Evolutionary conservation across 805 yeast genomes (phyloP).

Genomic region (Metschnikowia borealis): DNA sequence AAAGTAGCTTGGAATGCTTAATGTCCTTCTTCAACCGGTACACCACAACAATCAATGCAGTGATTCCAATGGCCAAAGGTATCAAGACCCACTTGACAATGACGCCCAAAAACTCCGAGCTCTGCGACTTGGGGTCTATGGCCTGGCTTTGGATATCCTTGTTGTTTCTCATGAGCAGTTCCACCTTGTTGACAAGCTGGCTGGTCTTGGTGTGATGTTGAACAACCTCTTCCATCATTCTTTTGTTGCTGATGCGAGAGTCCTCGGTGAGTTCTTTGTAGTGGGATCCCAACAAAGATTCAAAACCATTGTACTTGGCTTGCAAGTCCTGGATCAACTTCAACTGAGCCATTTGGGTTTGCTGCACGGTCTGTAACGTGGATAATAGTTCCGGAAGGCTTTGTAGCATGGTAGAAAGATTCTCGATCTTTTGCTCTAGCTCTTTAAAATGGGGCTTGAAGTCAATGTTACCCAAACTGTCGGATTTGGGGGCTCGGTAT

Average conservation of each 20-base stretch:
- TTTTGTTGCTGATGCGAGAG: conserved; percentile 30
- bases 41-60: conserved; percentile 43
- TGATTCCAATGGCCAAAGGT: conserved; percentile 37
- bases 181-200: conserved; percentile 35
- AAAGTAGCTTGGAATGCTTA: conserved; percentile 57
- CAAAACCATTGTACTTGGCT: conserved; percentile 23
- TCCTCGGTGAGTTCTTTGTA: conserved; percentile 31
- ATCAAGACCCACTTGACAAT: conserved; percentile 39
- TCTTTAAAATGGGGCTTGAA: neutral
- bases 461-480: neutral
- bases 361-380: conserved; percentile 3
- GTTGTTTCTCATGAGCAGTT: conserved; percentile 38
- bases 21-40: conserved; percentile 58
- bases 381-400: neutral
- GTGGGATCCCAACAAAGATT: conserved; percentile 25
- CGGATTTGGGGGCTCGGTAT: neutral
- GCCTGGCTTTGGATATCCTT: conserved; percentile 29
- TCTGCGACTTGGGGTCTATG: conserved; percentile 12
- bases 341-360: conserved; percentile 18
- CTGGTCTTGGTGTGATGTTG: conserved; percentile 36
- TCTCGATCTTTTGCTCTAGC: conserved; percentile 2
- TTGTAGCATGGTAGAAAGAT: neutral
- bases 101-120: conserved; percentile 19
- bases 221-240: conserved; percentile 39
- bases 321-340: conserved; percentile 18